Evolutionary conservation across 331 rosid genomes (phyloP), one percentile per base, ranked within the genome.

Genomic region (Acacia concinna): DNA sequence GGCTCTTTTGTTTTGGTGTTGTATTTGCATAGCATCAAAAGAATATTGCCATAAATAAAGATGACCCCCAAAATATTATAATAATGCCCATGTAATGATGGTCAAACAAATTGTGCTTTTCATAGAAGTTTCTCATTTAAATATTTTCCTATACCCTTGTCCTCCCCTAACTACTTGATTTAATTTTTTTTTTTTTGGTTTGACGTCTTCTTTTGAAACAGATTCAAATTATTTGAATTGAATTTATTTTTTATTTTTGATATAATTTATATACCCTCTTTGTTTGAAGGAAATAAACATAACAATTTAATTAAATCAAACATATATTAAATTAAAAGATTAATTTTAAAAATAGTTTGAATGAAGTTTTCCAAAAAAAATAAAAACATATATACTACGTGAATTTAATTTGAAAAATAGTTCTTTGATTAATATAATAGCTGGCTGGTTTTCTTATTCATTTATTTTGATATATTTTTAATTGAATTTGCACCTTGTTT

Each of bases 71-170:
- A 46, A 74, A 27, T 59, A 59, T 59, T 81, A 74, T 43, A 81
- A 83, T 70, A 84, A 76, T 71, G 68, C 10, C 52, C 43, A 32
- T 79, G 74, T 38, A 78, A 86, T 78, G 83, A 88, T 82, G 90
- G 92, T 89, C 84, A 86, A 86, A 75, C 82, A 85, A 89, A 87
- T 89, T 59, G 75, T 86, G 87, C 51, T 86, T 85, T 68, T 79
- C 74, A 71, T 77, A 30, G 49, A 79, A 79, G 77, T 73, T n/a
- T n/a, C 67, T 34, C 81, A 74, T 74, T 40, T 68, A 80, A 69
- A 41, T 52, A 52, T 35, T 20, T 70, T 25, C 68, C 64, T 64
- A 75, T 78, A 82, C 63, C 77, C 66, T 74, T 63, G 82, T 66
- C 66, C 9, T 59, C 75, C 68, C 68, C 31, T 82, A 78, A 65